Evolutionary conservation across 2,329 filamentous ascomycete genomes (phyloP), one percentile per base, ranked within the genome.

Genomic region (Fusarium sp.): DNA sequence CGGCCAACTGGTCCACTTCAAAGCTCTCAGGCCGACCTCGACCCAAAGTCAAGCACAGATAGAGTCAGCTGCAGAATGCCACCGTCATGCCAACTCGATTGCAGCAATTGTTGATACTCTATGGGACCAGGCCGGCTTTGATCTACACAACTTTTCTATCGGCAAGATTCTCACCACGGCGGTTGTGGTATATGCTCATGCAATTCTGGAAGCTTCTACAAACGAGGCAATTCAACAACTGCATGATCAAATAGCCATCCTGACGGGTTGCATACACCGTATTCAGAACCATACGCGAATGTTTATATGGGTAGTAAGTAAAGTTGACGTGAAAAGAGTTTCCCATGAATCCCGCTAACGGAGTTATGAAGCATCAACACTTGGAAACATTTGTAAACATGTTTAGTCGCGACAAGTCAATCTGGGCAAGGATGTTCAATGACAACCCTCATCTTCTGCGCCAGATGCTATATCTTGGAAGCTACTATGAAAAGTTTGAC

Each of bases 131-230:
- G 52, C 35, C 2, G 20, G 52, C 8, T 59, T 65, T 45, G 63
- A 65, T 11, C 63, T 65, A 6, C 63, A 65, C 17, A 65, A 65
- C 20, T 47, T 65, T n/a, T 65, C 63, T 14, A 17, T 65, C 10
- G 63, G 63, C 38, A 57, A 65, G 38, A 65, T 65, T 4, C n/a
- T 65, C 10, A 65, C 63, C 30, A 45, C 57, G 14, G 25, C 63
- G 4, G 38, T 32, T 25, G 63, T 65, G 17, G 63, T 65, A 12
- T 27, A 43, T 15, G 38, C 61, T 4, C 61, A 63, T 20, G 54
- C 54, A n/a, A 15, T 58, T 5, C 35, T 58, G 20, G 54, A 27
- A 37, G 33, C 54, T 4, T 25, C 33, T 10, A 25, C 20, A 11
- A 25, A n/a, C 6, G 54, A 38, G 20, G 30, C 52, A 14, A 25